Base-by-base conservation (phyloP, 768 basidiomycete genomes). In the Lanmaoa rubissima region DNA sequence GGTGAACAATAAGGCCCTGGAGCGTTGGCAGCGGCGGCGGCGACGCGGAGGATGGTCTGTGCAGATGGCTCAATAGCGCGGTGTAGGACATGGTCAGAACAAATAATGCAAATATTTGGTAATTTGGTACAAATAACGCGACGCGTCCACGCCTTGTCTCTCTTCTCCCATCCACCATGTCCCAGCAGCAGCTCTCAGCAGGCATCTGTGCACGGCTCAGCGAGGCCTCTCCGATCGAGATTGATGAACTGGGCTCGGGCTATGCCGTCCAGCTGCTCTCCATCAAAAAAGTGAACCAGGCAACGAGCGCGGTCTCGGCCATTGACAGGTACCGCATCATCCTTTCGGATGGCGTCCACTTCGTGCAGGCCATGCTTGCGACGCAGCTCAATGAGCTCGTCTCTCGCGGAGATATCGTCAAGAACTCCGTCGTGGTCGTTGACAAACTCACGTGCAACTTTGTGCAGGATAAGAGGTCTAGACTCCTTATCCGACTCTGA, bases 361-460 rank as follows among this genome's bases (percentile, higher is more conserved):
- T 90, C 70, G 78, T 90, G 47, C 97, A 98, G 71, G 87, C 90
- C 26, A 98, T 99, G 97, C 79, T 98, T 35, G 92, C 94, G 5
- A 98, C 95, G 0, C 90, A 93, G 66, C 81, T 94, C 44, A 98
- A 98, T 65, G 59, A 76, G 8, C 74, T 92, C 61, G 85, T 95
- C 14, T 79, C 86, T 16, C 77, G 84, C 0, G 82, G 84, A 7
- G 66, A 75, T 1, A 76, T 98, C 35, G 72, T 74, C 38, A 91
- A 87, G 66, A 78, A 90, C 66, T 78, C 84, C 1, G 73, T 98
- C 21, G 82, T 88, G 39, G 77, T 82, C 41, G 74, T 97, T 36
- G 85, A 87, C 58, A 86, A 82, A 64, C 82, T 90, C 65, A 88
- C 92, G 1, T 88, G 86, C 65, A 96, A 95, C 69, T 79, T 80